A percentile compares a stretch with the other conserved stretches of the same genome.
These are phyloP conservation scores for Pseudogymnoascus sp. DNA, from an alignment of 2,329 filamentous ascomycete genomes.

Conservation along the genomic window DNA sequence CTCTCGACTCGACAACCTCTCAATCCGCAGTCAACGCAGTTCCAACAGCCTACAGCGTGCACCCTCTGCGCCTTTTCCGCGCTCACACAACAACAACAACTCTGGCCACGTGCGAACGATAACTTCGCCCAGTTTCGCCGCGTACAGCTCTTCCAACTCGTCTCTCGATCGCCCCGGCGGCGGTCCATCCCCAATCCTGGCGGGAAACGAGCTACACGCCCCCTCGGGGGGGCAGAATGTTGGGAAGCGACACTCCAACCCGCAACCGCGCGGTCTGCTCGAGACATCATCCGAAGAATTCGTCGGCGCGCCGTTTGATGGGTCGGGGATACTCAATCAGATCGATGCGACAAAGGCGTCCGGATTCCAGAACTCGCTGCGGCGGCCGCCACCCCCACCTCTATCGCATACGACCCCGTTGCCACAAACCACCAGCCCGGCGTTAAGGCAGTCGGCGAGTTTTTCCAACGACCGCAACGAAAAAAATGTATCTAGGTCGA, in stretches of 20 bases:
- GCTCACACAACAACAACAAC: constrained; percentile 19
- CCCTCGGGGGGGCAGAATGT: constrained; percentile 16
- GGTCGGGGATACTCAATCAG: constrained; percentile 52
- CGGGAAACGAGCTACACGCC: constrained; percentile 21
- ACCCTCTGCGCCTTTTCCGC: constrained; percentile 46
- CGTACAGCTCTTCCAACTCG: constrained; percentile 33
- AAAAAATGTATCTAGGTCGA: constrained; percentile 35
- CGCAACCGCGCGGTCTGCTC: constrained; percentile 34
- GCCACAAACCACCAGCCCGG: constrained; percentile 45
- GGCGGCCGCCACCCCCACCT: constrained; percentile 37
- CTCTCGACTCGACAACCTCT: constrained; percentile 42
- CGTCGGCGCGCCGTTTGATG: constrained; percentile 60
- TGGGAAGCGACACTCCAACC: constrained; percentile 30
- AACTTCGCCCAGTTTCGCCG: constrained; percentile 39
- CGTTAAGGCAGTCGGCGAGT: constrained; percentile 59
- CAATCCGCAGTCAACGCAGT: constrained; percentile 56
- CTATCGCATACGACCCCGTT: constrained; percentile 48
- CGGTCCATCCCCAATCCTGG: constrained; percentile 24
- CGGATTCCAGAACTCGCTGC: constrained; percentile 29
- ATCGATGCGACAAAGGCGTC: constrained; percentile 41
- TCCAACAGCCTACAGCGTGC: constrained; percentile 55
- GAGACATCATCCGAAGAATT: constrained; percentile 50
- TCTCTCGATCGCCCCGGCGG: constrained; percentile 27
- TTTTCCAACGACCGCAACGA: constrained; percentile 50
- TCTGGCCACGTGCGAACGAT: constrained; percentile 32